Base-by-base conservation (phyloP, 2,329 filamentous ascomycete genomes). In the Curvularia spicifera region DNA sequence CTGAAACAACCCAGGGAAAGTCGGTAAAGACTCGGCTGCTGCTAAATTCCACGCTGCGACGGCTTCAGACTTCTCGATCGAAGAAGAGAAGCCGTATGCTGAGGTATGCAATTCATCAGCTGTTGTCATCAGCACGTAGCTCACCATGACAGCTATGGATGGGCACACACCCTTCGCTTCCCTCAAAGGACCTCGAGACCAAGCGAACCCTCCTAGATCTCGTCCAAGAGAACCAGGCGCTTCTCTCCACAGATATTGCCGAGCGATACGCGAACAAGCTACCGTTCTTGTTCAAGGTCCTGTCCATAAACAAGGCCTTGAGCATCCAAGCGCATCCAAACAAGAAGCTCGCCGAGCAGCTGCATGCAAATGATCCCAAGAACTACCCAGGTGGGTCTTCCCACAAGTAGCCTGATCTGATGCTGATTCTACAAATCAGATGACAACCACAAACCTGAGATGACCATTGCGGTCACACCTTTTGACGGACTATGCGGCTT, bases 361-460 rank as follows among this genome's bases (percentile, higher is more conserved):
- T 99, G 29, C 95, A 98, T 77, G 86, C 88, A 39, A 87, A 85
- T 63, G 94, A 99, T 74, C 85, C 93, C 48, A 91, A 91, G 79
- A 96, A 99, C 82, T 99, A 99, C 75, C 95, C 94, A 62, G 61
- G 75, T 26, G 60, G 60, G 75, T 22, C 18, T 33, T 18, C 15
- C n/a, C 8, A 9, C 8, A 22, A 22, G 10, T 12, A 3, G 18
- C 12, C 12, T 12, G 22, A 22, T 6, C 22, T 10, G 10, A n/a
- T 49, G 39, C 55, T 57, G 8, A 57, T 18, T 24, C 5, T 12
- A 13, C 31, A n/a, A n/a, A 7, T 5, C 42, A 67, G 65, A 99
- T 82, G 94, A 98, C 82, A 99, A 99, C 81, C 95, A 99, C 84
- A 99, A 99, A 81, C 95, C 95, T 33, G 95, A 99, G 80, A 99